These are phyloP conservation scores for Quercus bicolor DNA, from an alignment of 306 rosid species.

Conservation along the genomic window DNA sequence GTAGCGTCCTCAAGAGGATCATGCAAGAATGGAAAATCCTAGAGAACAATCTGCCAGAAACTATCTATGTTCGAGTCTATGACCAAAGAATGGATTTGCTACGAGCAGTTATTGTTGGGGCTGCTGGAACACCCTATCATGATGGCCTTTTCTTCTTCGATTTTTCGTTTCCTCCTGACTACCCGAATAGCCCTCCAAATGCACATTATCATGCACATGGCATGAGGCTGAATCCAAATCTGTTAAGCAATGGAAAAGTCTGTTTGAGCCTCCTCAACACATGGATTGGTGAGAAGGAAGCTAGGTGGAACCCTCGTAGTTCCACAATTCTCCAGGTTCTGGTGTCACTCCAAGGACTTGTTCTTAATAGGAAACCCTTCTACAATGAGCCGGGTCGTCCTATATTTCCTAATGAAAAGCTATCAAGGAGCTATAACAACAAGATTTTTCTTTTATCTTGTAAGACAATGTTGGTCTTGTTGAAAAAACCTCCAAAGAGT, in stretches of 20 bases:
- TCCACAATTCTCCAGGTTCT: constrained; percentile 5
- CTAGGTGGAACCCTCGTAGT: neutral
- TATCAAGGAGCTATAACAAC: neutral
- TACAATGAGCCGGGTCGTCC: neutral
- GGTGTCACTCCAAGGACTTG: neutral
- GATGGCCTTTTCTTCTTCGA: constrained; percentile 9
- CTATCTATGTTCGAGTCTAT: neutral
- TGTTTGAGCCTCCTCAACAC: constrained; percentile 7
- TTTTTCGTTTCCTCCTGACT: neutral
- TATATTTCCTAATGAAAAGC: neutral
- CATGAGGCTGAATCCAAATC: neutral
- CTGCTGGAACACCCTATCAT: constrained; percentile 5
- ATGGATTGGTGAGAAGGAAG: neutral
- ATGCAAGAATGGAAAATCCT: neutral
- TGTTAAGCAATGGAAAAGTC: neutral
- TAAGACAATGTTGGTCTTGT: neutral
- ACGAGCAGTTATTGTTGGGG: neutral
- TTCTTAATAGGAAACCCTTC: neutral
- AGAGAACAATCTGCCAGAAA: neutral
- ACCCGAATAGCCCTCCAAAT: neutral
- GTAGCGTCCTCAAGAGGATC: neutral
- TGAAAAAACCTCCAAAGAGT: neutral
- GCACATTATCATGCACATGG: neutral
- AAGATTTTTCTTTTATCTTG: neutral
- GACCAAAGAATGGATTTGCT: neutral